Evolutionary conservation across 2,329 filamentous ascomycete genomes (phyloP).

Genomic region (Daldinia sp.): DNA sequence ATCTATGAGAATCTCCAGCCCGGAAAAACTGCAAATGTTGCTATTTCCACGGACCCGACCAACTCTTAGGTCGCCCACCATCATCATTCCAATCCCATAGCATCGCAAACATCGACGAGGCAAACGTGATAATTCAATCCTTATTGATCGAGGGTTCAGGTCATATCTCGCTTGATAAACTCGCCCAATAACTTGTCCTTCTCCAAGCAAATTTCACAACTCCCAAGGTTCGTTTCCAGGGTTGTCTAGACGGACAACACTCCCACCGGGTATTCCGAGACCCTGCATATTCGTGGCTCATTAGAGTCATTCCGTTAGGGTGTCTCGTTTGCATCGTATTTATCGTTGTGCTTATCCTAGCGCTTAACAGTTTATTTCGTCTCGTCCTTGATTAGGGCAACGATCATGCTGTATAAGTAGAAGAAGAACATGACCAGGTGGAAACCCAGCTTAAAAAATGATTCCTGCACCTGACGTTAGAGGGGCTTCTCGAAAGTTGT

Average conservation of each 20-base stretch:
- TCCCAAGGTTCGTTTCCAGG: constrained; percentile 15
- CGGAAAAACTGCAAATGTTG: constrained; percentile 22
- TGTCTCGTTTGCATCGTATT: constrained; percentile 17
- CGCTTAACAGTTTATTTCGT: constrained; percentile 67
- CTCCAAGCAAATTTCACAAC: constrained; percentile 26
- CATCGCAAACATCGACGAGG: constrained; percentile 5
- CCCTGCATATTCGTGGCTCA: constrained; percentile 18
- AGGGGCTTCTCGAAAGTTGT: background rate
- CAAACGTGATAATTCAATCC: constrained; percentile 1
- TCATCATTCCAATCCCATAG: background rate
- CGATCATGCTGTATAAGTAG: constrained; percentile 99
- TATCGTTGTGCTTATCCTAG: constrained; percentile 11
- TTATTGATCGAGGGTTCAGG: background rate
- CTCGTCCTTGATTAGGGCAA: constrained; percentile 96
- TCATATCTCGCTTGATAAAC: background rate
- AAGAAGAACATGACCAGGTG: constrained; percentile 99
- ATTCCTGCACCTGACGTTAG: constrained; percentile 71
- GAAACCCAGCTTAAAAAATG: constrained; percentile 98
- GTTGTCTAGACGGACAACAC: constrained; percentile 17
- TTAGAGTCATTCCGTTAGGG: constrained; percentile 18
- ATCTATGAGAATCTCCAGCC: constrained; percentile 25
- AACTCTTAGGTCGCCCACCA: constrained; percentile 6
- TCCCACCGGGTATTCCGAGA: constrained; percentile 6
- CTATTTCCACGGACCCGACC: constrained; percentile 16
- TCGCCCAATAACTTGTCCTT: background rate